A percentile compares a stretch with the other conserved stretches of the same genome.
phyloP scores from a whole-genome alignment of 2,329 filamentous ascomycete species.

The Sporothrix schenckii region DNA sequence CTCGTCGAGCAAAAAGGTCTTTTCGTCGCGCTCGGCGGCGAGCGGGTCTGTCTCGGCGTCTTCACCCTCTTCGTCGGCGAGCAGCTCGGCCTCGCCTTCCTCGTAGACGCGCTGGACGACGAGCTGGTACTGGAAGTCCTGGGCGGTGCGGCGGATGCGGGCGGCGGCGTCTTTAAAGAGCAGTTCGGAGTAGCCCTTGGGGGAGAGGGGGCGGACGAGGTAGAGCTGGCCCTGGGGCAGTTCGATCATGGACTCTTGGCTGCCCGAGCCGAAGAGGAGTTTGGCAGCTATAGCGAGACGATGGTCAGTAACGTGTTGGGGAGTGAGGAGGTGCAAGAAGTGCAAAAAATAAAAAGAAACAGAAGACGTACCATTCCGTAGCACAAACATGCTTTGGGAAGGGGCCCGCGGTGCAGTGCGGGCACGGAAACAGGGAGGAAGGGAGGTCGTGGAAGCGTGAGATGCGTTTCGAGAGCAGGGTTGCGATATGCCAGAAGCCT shows the following conservation, averaged over 20 bases:
- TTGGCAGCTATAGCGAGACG: constrained; percentile 69
- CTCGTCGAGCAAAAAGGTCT: constrained; percentile 94
- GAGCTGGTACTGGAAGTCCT: constrained; percentile 96
- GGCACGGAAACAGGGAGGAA: constrained; percentile 6
- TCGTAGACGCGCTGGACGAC: constrained; percentile 96
- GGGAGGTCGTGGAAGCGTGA: constrained; percentile 2
- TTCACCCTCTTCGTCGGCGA: constrained; percentile 86
- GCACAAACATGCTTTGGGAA: constrained; percentile 46
- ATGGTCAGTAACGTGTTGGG: constrained; percentile 20
- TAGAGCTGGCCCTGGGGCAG: constrained; percentile 96
- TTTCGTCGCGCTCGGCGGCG: constrained; percentile 86
- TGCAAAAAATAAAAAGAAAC: background rate
- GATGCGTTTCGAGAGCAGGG: background rate
- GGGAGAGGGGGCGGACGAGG: constrained; percentile 89
- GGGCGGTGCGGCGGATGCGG: constrained; percentile 86
- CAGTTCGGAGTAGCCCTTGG: constrained; percentile 97
- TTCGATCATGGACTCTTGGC: constrained; percentile 91
- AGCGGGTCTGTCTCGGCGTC: constrained; percentile 77
- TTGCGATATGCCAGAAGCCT: constrained; percentile 4
- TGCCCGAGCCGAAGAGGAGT: constrained; percentile 83
- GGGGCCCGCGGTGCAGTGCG: constrained; percentile 9
- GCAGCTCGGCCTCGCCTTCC: constrained; percentile 89
- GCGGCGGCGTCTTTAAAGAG: constrained; percentile 97
- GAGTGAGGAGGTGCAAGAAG: background rate
- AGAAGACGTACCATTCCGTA: constrained; percentile 48